These are phyloP conservation scores for Dactylellina parvicollis DNA, from an alignment of 2,329 filamentous ascomycete genomes.

Conservation along the genomic window DNA sequence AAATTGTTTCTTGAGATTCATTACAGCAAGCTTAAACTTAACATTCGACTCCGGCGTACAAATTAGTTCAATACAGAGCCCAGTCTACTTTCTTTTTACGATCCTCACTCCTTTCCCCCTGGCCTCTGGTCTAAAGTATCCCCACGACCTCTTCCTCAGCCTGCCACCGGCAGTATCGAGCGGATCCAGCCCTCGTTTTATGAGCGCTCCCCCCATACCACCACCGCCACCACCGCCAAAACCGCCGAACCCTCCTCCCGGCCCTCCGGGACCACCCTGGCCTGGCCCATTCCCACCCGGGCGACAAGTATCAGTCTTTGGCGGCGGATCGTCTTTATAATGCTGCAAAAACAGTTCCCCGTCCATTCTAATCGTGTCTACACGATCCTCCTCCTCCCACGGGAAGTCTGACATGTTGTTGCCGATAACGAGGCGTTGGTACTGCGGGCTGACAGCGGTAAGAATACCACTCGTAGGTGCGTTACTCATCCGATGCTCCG, in stretches of 20 bases:
- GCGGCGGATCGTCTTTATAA: not conserved
- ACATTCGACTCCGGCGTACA: no score
- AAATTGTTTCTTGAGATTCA: no score
- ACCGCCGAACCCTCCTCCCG: conserved; percentile 3
- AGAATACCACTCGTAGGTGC: not conserved
- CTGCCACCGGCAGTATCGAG: conserved; percentile 30
- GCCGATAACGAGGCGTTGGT: conserved; percentile 1
- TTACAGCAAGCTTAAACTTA: no score
- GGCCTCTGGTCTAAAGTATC: conserved; percentile 24
- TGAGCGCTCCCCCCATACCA: not conserved
- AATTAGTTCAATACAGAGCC: not conserved
- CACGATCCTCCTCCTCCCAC: conserved; percentile 28
- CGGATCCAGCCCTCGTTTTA: conserved; percentile 16
- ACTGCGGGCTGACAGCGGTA: conserved; percentile 1
- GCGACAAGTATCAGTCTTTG: not conserved
- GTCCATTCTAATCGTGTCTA: conserved; percentile 11
- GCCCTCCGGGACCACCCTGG: not conserved
- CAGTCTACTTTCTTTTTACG: conserved; percentile 11
- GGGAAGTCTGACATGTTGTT: conserved; percentile 10
- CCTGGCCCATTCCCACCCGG: not conserved
- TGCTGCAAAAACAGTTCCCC: conserved; percentile 14
- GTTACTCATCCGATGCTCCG: not conserved
- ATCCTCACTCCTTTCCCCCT: conserved; percentile 34
- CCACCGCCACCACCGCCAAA: conserved; percentile 10
- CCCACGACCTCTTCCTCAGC: conserved; percentile 31